Base-by-base conservation (phyloP, 2,329 filamentous ascomycete species). In the Colletotrichum camelliae region DNA sequence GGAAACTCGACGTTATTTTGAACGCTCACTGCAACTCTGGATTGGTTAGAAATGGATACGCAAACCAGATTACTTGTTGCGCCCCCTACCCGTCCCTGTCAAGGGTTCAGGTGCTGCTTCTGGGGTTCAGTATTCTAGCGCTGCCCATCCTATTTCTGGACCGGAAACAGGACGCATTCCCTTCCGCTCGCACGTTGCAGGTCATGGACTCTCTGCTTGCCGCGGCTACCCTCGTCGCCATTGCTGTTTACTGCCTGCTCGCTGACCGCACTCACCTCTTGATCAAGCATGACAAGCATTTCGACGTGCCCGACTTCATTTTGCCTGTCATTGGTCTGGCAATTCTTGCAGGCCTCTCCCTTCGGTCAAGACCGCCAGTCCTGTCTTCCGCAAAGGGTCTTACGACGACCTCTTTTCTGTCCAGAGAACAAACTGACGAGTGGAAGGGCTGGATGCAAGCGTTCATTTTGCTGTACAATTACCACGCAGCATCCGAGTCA, bases 401-500 rank as follows among this genome's bases (percentile, higher is more conserved):
- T 13, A 31, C 52, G 6, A 58, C 67, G 7, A 77, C 79, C 7
- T 69, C 67, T 7, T 77, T 77, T 31, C 82, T 93, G 7, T 86
- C 88, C 1, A 86, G 91, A 67, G 85, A 88, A 61, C 90, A 93
- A 78, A 90, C 89, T 0, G 88, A 93, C 76, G 92, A 94, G 80
- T 92, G 91, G 88, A 93, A 93, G 83, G 92, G 92, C 3, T 89
- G 91, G 86, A 91, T 93, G 89, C 91, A 93, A 77, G 85, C 87
- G 16, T 82, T 88, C 21, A 83, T 88, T 62, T 79, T 88, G 5
- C 83, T 91, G 15, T 93, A 92, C 79, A 89, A 92, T 76, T 93
- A 91, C 81, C 89, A 90, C 39, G 87, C 89, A 24, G 77, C 77
- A 15, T 89, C 87, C 8, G 84, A 85, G 76, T 80, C 84, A 4